These are phyloP conservation scores for Mrakia hoshinonis DNA, from an alignment of 768 basidiomycete genomes.

Conservation along the genomic window DNA sequence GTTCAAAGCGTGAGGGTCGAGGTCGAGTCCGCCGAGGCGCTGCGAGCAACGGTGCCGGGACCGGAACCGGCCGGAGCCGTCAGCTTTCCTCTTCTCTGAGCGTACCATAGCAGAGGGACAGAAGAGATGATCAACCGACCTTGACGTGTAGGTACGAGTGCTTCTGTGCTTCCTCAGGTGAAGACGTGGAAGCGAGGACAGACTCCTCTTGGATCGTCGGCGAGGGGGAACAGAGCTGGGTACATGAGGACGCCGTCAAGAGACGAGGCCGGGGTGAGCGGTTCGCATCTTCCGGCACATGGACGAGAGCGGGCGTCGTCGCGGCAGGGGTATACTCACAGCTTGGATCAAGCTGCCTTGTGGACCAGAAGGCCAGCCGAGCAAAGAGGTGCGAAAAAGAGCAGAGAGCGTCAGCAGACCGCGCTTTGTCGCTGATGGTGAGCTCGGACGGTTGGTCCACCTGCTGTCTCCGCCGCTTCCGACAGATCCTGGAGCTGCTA, in stretches of 20 bases:
- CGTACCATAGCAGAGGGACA: background rate
- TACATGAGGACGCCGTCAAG: no score
- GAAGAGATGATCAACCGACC: conserved; percentile 31
- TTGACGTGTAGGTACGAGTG: conserved; percentile 35
- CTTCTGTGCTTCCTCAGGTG: background rate
- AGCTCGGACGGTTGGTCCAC: background rate
- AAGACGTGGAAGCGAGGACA: conserved; percentile 22
- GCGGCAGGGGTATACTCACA: background rate
- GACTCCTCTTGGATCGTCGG: conserved; percentile 35
- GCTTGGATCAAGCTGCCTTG: conserved; percentile 13
- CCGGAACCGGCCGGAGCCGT: background rate
- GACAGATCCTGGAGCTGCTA: no score
- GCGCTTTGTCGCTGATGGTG: background rate
- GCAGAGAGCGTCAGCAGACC: background rate
- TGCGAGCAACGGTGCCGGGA: conserved; percentile 10
- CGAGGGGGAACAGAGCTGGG: conserved; percentile 38
- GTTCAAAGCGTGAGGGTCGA: conserved; percentile 35
- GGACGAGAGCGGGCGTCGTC: background rate
- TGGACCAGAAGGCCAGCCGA: background rate
- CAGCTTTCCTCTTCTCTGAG: background rate
- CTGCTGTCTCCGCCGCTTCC: no score
- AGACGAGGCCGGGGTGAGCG: background rate
- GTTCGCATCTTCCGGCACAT: background rate
- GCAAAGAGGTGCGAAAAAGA: background rate
- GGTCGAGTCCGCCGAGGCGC: conserved; percentile 40